Evolutionary conservation across 805 yeast genomes (phyloP), one percentile per base, ranked within the genome.

Genomic region (Candida loeiensis): DNA sequence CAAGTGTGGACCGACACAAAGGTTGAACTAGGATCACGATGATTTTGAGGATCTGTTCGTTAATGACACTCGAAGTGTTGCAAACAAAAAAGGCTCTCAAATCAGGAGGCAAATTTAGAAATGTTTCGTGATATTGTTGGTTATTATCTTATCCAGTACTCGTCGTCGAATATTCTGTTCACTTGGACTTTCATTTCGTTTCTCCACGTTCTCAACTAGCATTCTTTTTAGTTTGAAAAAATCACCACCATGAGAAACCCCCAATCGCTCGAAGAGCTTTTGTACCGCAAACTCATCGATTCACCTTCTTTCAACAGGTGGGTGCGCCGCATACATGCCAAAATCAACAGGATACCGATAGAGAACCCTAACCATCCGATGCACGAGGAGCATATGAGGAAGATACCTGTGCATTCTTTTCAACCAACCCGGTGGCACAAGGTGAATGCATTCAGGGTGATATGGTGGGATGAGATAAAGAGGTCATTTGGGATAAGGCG

Each of bases 391-490:
- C 29, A 44, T 16, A 45, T 35, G 49, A 50, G 21, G 51, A 55
- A 34, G 49, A 41, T 33, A 51, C 54, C 27, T 46, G 54, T 38
- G 18, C 58, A 52, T 30, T 47, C 45, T 39, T 74, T 64, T 51
- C 58, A 53, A 24, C 88, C 90, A 2, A 75, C 84, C 0, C 26
- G 56, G 1, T 39, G 50, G 15, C 89, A 84, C 31, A 80, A 73
- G 51, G 50, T 74, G 32, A 80, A 75, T 41, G 91, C 91, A 0
- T 82, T 69, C 50, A 58, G 81, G 27, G 50, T 73, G 12, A 51
- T 85, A 12, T 82, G 84, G 61, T 56, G 64, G 49, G 80, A 80
- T 44, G 93, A 85, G 55, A 45, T 82, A 53, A 75, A 78, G 47
- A 60, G 71, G 18, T 58, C 75, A 1, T 65, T 83, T 45, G 76